A percentile compares a stretch with the other conserved stretches of the same genome.
Conservation (phyloP, 352 stramenopile species). For the Peronospora belbahrii region DNA sequence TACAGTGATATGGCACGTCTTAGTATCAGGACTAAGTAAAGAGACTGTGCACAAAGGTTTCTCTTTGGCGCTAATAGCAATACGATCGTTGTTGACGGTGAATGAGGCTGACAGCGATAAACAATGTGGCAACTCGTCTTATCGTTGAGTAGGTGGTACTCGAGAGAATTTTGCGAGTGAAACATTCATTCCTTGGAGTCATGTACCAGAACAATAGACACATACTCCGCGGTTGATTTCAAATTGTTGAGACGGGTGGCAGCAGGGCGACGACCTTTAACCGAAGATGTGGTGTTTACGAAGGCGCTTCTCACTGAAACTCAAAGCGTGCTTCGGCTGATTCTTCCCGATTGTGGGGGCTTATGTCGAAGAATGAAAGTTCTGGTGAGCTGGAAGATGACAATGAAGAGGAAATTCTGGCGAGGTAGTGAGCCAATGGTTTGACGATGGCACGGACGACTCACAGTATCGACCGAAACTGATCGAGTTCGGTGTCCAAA, state of each 20-base stretch:
- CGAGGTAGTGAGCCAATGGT: slow-evolving; percentile 63
- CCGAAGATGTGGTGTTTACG: slow-evolving; percentile 60
- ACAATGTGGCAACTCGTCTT: not conserved
- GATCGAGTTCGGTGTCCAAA: slow-evolving; percentile 29
- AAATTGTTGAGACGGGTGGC: slow-evolving; percentile 42
- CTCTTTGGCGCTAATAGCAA: slow-evolving; percentile 33
- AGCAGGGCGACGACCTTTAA: slow-evolving; percentile 34
- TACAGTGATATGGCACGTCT: no score
- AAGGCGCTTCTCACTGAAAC: slow-evolving; percentile 66
- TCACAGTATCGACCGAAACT: slow-evolving; percentile 35
- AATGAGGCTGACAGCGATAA: not conserved
- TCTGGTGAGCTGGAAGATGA: slow-evolving; percentile 13
- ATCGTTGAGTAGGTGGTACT: not conserved
- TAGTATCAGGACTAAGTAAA: no score
- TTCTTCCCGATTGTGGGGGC: slow-evolving; percentile 15
- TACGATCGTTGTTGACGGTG: no score
- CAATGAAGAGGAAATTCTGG: slow-evolving; percentile 51
- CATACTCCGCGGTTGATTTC: slow-evolving; percentile 43
- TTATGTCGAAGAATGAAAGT: not conserved
- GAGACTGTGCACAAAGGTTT: slow-evolving; percentile 44
- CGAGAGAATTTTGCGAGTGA: not conserved
- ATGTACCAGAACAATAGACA: not conserved
- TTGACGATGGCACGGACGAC: slow-evolving; percentile 56
- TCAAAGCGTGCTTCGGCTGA: slow-evolving; percentile 13
- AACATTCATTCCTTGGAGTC: not conserved